A percentile compares a stretch with the other conserved stretches of the same genome.
Conservation (phyloP, 2,329 filamentous ascomycete genomes). For the Aureobasidium leucospermi region DNA sequence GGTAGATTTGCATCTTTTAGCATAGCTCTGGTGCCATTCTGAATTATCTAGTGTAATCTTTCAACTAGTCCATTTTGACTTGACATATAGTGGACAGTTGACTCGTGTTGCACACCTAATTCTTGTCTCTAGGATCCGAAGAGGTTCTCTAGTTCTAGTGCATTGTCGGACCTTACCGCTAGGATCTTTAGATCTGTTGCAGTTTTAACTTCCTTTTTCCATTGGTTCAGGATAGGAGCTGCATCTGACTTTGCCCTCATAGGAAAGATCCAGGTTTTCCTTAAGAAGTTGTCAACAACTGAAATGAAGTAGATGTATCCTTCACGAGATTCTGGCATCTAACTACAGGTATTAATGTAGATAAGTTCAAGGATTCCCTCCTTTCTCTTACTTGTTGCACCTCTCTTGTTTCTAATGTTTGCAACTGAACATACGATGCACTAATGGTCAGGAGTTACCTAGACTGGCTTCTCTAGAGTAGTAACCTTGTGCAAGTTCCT, state of each 20-base stretch:
- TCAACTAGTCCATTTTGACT: not conserved
- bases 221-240: not conserved
- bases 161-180: not conserved
- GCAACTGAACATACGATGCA: no score
- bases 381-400: not conserved
- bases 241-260: not conserved
- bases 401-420: no score
- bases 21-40: not conserved
- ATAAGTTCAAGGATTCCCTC: not conserved
- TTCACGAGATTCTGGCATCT: not conserved
- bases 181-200: not conserved
- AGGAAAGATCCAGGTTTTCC: not conserved
- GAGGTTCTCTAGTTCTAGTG: not conserved
- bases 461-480: no score
- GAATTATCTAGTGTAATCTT: not conserved
- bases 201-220: not conserved
- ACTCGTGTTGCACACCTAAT: not conserved
- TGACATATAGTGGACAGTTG: not conserved
- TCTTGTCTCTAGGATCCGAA: not conserved
- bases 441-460: no score
- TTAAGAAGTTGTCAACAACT: not conserved
- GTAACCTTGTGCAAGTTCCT: no score
- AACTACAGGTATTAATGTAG: not conserved
- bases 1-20: not conserved
- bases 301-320: not conserved